Evolutionary conservation across 495 filamentous ascomycete genomes (phyloP).

Genomic region (Annulohypoxylon stygium): DNA sequence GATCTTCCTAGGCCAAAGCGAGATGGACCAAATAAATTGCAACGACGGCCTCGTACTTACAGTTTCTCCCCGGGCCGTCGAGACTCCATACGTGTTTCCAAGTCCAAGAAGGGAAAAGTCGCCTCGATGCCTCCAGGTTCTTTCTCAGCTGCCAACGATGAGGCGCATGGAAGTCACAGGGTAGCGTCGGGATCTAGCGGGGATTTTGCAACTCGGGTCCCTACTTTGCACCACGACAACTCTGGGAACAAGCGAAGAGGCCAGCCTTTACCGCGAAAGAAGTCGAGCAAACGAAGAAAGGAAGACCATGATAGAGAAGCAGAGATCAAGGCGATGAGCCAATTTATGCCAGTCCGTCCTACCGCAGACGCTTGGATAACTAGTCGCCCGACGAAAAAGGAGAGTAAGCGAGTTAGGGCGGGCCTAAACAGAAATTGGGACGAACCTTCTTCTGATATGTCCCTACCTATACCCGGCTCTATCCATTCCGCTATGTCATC

Average conservation of each 20-base stretch:
- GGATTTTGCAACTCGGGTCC: slow-evolving; percentile 62
- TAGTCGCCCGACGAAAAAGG: slow-evolving; percentile 68
- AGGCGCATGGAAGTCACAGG: slow-evolving; percentile 37
- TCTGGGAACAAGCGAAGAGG: slow-evolving; percentile 65
- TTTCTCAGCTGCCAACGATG: slow-evolving; percentile 13
- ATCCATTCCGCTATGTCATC: slow-evolving; percentile 79
- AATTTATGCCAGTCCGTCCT: slow-evolving; percentile 72
- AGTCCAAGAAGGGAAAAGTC: slow-evolving; percentile 49
- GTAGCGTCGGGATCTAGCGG: slow-evolving; percentile 51
- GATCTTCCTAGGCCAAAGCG: slow-evolving; percentile 44
- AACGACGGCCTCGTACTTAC: slow-evolving; percentile 62
- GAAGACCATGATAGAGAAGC: slow-evolving; percentile 81
- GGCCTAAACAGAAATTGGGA: slow-evolving; percentile 67
- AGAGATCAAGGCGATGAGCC: slow-evolving; percentile 88
- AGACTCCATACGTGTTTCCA: slow-evolving; percentile 59
- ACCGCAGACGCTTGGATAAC: slow-evolving; percentile 64
- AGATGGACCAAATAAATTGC: slow-evolving; percentile 61
- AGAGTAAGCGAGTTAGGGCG: slow-evolving; percentile 72
- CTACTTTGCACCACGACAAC: slow-evolving; percentile 68
- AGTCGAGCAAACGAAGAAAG: slow-evolving; percentile 82
- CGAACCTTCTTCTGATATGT: slow-evolving; percentile 77
- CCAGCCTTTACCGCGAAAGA: slow-evolving; percentile 71
- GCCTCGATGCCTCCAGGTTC: slow-evolving; percentile 47
- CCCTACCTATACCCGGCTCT: slow-evolving; percentile 77
- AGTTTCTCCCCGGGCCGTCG: slow-evolving; percentile 67